Evolutionary conservation across 768 basidiomycete genomes (phyloP).

Genomic region (Crepidotus variabilis): DNA sequence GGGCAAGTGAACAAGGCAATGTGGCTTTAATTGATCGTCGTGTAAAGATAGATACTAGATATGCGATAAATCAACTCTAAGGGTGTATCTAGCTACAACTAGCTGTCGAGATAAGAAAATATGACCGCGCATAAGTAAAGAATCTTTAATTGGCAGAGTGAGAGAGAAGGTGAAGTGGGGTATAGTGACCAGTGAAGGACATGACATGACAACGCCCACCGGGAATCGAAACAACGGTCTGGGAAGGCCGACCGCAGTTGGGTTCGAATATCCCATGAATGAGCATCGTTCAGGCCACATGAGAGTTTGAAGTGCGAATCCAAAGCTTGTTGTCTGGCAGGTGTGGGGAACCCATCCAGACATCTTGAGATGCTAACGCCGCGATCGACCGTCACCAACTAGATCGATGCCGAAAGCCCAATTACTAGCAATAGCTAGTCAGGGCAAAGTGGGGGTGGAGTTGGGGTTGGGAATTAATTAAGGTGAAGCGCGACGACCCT

Average conservation of each 20-base stretch:
- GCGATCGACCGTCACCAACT: neutral
- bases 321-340: neutral
- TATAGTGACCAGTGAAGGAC: neutral
- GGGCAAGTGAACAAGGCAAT: neutral
- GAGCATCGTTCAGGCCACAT: neutral
- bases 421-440: neutral
- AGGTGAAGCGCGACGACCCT: neutral
- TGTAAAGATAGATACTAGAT: neutral
- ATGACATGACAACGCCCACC: neutral
- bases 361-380: neutral
- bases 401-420: neutral
- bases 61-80: neutral
- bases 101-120: neutral
- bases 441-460: slow-evolving; percentile 4
- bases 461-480: slow-evolving; percentile 8
- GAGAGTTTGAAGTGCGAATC: neutral
- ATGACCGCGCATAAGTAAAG: neutral
- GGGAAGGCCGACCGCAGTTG: neutral
- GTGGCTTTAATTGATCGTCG: neutral
- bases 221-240: neutral
- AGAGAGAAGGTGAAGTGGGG: neutral
- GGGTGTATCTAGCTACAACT: neutral
- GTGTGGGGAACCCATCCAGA: neutral
- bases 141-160: neutral
- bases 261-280: neutral